phyloP scores from a whole-genome alignment of 2,329 filamentous ascomycete species.

The Talaromyces rugulosus region DNA sequence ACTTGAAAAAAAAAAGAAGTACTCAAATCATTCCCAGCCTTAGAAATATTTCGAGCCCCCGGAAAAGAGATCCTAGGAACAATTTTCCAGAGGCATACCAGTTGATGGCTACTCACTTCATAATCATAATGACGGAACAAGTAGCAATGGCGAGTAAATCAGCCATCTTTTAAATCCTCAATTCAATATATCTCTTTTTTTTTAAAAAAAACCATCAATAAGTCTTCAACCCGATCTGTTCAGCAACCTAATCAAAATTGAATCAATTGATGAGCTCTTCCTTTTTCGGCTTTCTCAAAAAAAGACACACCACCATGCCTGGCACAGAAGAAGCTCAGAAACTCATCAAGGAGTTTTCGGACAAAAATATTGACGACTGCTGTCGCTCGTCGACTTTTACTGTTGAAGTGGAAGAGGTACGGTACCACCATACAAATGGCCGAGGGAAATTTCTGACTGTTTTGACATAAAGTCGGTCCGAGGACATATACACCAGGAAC shows the following conservation, averaged over 20 bases:
- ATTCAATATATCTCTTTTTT: not conserved
- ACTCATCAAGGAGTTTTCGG: constrained; percentile 14
- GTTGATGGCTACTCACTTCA: not conserved
- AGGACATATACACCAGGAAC: constrained; percentile 20
- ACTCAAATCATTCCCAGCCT: not conserved
- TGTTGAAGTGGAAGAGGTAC: constrained; percentile 16
- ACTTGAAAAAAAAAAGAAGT: not conserved
- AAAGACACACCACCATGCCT: not conserved
- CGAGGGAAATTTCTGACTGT: not conserved
- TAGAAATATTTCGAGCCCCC: not conserved
- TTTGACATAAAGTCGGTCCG: constrained; percentile 15
- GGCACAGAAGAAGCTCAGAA: constrained; percentile 5
- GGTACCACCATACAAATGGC: not conserved
- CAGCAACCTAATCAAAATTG: not conserved
- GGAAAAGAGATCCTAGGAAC: not conserved
- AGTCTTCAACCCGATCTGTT: not conserved
- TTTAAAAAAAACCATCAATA: not conserved
- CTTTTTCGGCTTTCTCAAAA: not conserved
- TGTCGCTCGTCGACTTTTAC: constrained; percentile 12
- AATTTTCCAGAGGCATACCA: not conserved
- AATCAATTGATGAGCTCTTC: not conserved
- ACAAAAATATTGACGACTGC: constrained; percentile 15
- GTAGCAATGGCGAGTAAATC: not conserved
- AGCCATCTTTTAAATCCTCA: not conserved
- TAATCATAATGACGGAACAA: constrained; percentile 1